Evolutionary conservation across 1,139 yeast species (phyloP), one percentile per base, ranked within the genome.

Genomic region (Hansenula lynferdii): DNA sequence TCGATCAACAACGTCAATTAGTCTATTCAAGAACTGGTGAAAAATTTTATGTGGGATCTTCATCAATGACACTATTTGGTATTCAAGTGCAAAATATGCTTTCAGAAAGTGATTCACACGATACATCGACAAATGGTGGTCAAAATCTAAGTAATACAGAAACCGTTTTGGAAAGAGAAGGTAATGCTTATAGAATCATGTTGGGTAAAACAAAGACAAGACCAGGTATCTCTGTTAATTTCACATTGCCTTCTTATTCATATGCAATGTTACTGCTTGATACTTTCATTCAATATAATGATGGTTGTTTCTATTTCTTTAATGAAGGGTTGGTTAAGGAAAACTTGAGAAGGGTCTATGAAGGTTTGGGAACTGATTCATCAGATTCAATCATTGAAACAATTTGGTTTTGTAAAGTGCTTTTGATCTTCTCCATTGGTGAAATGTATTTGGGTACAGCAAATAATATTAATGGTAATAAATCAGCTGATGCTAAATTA

Each of bases 251-350:
- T 0, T 75, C 87, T 11, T 84, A 82, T 49, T 78, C 87, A 3
- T 81, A 83, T 52, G 92, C 95, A 6, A 73, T 82, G 73, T 60
- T 80, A 12, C 64, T 85, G 40, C 84, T 84, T 14, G 92, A 83
- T 51, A 80, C 86, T 0, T 85, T 85, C 50, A 75, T 85, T 42
- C 80, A 81, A 38, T 85, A 83, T 54, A 81, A 85, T 51, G 92
- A 84, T 55, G 94, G 92, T 1, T 84, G 95, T 51, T 86, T 85
- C 57, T 86, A 86, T 60, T 85, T 85, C 54, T 84, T 85, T 64
- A 86, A 86, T 56, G 90, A 84, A 54, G 94, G 94, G 0, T 56
- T 82, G 23, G 85, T 82, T 22, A 82, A 82, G 53, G 73, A 75
- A 45, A 80, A 77, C 45, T 57, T 83, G 37, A 72, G 77, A 64